These are phyloP conservation scores for Iris pallida DNA, from an alignment of 116 monocot genomes.

Conservation along the genomic window DNA sequence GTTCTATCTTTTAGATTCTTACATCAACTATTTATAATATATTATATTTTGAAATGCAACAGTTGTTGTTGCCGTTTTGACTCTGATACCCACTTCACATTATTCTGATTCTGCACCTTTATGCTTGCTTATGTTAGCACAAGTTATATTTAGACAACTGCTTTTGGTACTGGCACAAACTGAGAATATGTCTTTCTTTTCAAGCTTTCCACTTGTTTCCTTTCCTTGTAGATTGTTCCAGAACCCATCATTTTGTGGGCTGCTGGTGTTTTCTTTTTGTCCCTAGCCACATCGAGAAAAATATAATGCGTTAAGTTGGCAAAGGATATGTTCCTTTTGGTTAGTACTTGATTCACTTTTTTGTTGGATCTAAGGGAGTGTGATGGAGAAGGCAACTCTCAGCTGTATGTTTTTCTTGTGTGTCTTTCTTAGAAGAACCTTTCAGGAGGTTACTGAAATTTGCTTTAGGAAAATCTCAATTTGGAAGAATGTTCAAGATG, in stretches of 20 bases:
- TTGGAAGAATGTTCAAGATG: too few relatives aligned
- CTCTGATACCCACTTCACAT: conserved; percentile 36
- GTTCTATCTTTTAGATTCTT: too few relatives aligned
- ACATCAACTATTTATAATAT: too few relatives aligned
- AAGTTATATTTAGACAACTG: conserved; percentile 5
- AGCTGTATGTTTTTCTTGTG: too few relatives aligned
- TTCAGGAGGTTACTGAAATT: too few relatives aligned
- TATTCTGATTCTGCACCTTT: conserved; percentile 31
- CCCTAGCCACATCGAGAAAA: not conserved
- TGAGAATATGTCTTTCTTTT: conserved; percentile 22
- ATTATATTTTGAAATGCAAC: not conserved
- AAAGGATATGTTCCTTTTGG: conserved; percentile 7
- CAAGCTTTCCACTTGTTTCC: conserved; percentile 9
- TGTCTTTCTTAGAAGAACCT: too few relatives aligned
- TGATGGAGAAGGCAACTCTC: too few relatives aligned
- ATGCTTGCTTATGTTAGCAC: conserved; percentile 21
- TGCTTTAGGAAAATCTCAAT: too few relatives aligned
- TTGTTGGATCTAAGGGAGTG: too few relatives aligned
- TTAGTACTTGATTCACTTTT: not conserved
- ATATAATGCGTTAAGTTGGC: not conserved
- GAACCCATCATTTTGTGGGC: too few relatives aligned
- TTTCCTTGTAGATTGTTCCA: not conserved
- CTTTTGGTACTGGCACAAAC: conserved; percentile 18
- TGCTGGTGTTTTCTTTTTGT: not conserved
- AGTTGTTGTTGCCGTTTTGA: conserved; percentile 14